A percentile compares a stretch with the other conserved stretches of the same genome.
These are phyloP conservation scores for Brassica carinata DNA, from an alignment of 345 rosid genomes.

Conservation along the genomic window DNA sequence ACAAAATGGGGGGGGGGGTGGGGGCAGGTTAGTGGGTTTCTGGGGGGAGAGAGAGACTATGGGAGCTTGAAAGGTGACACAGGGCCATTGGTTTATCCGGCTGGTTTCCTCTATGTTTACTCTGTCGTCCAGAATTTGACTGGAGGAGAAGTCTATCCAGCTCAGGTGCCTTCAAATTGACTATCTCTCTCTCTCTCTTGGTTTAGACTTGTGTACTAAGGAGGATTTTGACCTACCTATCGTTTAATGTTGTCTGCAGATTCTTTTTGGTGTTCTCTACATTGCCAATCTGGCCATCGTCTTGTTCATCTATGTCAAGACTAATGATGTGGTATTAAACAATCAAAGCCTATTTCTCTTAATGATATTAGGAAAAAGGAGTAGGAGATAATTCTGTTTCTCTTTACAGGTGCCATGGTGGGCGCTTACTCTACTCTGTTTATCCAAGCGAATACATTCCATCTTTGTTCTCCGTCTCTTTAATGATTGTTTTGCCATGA, in stretches of 20 bases:
- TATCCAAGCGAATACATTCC: conserved; percentile 90
- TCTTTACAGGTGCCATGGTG: conserved; percentile 85
- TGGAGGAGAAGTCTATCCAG: conserved; percentile 68
- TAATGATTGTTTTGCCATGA: conserved; percentile 92
- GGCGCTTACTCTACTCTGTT: conserved; percentile 78
- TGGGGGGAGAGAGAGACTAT: conserved; percentile 90
- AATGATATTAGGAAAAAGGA: background rate
- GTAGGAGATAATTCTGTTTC: background rate
- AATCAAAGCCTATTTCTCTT: background rate
- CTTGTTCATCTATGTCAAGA: conserved; percentile 71
- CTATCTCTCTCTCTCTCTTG: background rate
- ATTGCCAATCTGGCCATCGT: conserved; percentile 66
- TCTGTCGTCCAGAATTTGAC: conserved; percentile 72
- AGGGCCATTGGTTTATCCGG: conserved; percentile 94
- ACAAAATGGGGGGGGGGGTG: background rate
- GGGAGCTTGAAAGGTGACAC: conserved; percentile 88
- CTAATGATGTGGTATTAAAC: conserved; percentile 63
- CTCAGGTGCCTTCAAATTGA: conserved; percentile 60
- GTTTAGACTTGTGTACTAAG: too few species aligned
- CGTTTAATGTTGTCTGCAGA: conserved; percentile 50
- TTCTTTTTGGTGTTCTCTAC: conserved; percentile 79
- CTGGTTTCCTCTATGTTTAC: conserved; percentile 90
- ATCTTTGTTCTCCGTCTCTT: conserved; percentile 94
- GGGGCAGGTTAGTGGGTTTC: conserved; percentile 80
- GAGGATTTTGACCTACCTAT: background rate